phyloP scores from a whole-genome alignment of 2,329 filamentous ascomycete species.

The Apiospora saccharicola region DNA sequence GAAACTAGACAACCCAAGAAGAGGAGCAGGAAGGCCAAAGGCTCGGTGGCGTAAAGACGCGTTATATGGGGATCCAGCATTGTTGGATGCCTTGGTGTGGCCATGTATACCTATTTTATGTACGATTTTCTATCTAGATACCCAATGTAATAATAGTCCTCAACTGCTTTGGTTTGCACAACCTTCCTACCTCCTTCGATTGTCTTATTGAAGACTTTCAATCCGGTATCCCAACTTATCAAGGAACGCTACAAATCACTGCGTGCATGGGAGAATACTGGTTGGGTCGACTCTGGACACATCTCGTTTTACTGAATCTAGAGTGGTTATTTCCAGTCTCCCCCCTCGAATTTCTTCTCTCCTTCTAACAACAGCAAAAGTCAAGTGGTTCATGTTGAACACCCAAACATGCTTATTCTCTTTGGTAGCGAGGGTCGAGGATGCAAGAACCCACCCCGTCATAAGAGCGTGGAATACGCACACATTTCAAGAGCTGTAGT shows the following conservation, averaged over 20 bases:
- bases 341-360: background rate
- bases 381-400: background rate
- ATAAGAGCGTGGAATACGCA: background rate
- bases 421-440: background rate
- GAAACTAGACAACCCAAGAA: background rate
- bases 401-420: too few species aligned
- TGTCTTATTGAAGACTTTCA: background rate
- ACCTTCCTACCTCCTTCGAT: background rate
- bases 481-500: background rate
- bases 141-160: background rate
- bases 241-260: background rate
- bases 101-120: background rate
- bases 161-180: too few species aligned
- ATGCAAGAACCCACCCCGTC: background rate
- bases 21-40: constrained; percentile 4
- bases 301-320: background rate
- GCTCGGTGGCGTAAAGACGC: background rate
- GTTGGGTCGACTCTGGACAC: background rate
- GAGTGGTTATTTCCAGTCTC: background rate
- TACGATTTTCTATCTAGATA: background rate
- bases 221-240: background rate
- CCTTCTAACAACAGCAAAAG: background rate
- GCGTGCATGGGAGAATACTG: background rate
- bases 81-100: background rate
- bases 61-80: background rate